Evolutionary conservation across 371 early-diverging fungal species (phyloP), one percentile per base, ranked within the genome.

Genomic region (Lichtheimia corymbifera): DNA sequence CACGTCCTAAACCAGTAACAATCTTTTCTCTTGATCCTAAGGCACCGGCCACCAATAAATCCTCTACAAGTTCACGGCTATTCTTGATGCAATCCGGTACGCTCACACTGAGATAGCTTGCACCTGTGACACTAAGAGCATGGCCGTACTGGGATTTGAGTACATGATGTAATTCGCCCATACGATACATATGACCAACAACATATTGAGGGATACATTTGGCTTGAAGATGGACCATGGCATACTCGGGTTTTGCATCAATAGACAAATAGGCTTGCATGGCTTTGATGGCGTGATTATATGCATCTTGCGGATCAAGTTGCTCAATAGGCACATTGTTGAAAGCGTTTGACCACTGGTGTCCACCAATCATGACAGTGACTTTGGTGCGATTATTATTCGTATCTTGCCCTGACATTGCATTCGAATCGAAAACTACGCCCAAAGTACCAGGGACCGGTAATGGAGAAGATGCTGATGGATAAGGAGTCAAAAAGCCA

Each of bases 291-390:
- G 82, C 72, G 15, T 60, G 22, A 1, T 49, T 30, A 41, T 64
- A 60, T 0, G 72, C 79, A 1, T 62, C 62, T 0, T 68, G 45
- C 28, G 74, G 73, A 53, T 76, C 75, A 1, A 72, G 35, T 41
- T 67, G 57, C 2, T 67, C 67, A 5, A 73, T 66, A 2, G 76
- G 59, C 2, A 54, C 54, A 18, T 22, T 5, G 1, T 62, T 50
- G 58, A 82, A 82, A 4, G 75, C 68, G 25, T 83, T 72, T 4
- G 75, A 55, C 80, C 93, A 95, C 56, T 80, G 76, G 55, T 90
- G 83, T 1, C 97, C 97, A 56, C 97, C 97, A 50, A 97, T 80
- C 97, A 97, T 96, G 27, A 88, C 94, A 0, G 96, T 97, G 12
- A 94, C 57, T 30, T 92, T 87, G 18, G 87, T 74, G 1, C 74